Evolutionary conservation across 257 asterid species (phyloP).

Genomic region (Voacanga thouarsii): DNA sequence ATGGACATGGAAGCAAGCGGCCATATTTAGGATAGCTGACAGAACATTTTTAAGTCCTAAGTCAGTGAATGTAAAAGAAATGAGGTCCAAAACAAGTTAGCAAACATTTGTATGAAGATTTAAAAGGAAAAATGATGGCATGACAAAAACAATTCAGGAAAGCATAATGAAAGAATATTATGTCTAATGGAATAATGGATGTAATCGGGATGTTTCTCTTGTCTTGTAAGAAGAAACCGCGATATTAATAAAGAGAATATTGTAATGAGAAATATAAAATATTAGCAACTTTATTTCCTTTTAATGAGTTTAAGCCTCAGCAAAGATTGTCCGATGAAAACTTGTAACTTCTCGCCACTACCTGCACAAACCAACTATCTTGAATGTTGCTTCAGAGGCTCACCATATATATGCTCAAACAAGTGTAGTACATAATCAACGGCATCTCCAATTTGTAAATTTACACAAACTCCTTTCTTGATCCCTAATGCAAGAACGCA

Average conservation of each 20-base stretch:
- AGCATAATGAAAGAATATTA: neutral
- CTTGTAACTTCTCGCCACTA: neutral
- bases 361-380: neutral
- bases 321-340: neutral
- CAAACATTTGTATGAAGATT: neutral
- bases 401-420: neutral
- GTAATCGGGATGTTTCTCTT: neutral
- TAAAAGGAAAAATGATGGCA: neutral
- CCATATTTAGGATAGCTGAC: conserved; percentile 60
- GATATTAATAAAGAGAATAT: neutral
- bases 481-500: neutral
- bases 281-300: neutral
- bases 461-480: neutral
- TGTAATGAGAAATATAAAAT: neutral
- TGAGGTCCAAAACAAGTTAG: neutral
- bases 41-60: conserved; percentile 10
- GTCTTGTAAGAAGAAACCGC: neutral
- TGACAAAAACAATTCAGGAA: neutral
- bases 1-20: conserved; percentile 90
- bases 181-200: neutral
- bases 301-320: neutral
- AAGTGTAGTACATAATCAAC: neutral
- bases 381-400: neutral
- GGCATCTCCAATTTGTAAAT: neutral
- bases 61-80: conserved; percentile 1